These are phyloP conservation scores for Fraxinus pennsylvanica DNA, from an alignment of 257 asterid genomes.

Conservation along the genomic window DNA sequence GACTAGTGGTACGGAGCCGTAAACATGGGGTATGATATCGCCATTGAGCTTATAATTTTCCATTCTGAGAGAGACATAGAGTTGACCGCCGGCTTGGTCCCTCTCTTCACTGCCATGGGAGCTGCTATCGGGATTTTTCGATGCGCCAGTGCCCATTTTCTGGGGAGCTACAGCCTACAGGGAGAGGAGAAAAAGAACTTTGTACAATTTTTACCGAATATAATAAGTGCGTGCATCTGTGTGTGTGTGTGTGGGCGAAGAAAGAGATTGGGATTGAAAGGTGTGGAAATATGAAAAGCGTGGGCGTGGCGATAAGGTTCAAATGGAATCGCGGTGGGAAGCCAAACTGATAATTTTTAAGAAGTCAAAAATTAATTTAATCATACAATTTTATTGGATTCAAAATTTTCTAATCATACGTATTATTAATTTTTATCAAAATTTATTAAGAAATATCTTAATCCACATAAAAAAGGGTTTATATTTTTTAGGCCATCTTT, in stretches of 20 bases:
- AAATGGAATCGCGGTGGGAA: not conserved
- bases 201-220: no score
- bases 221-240: not conserved
- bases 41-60: slow-evolving; percentile 67
- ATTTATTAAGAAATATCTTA: no score
- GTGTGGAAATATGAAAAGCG: not conserved
- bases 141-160: slow-evolving; percentile 74
- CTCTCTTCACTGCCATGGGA: slow-evolving; percentile 63
- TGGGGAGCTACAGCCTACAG: not conserved
- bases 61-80: slow-evolving; percentile 91
- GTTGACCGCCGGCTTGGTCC: slow-evolving; percentile 86
- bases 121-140: slow-evolving; percentile 61
- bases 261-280: slow-evolving; percentile 19
- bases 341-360: not conserved
- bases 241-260: not conserved
- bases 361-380: no score
- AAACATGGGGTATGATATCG: slow-evolving; percentile 82
- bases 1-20: slow-evolving; percentile 87
- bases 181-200: not conserved
- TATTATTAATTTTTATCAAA: no score
- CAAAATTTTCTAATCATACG: no score
- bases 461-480: no score
- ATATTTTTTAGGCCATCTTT: no score
- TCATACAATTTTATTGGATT: no score
- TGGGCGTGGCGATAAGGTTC: slow-evolving; percentile 1